Percentiles rank a stretch among this genome's conserved stretches.
Conservation (phyloP, 805 yeast genomes). For the Metschnikowia sp. region DNA sequence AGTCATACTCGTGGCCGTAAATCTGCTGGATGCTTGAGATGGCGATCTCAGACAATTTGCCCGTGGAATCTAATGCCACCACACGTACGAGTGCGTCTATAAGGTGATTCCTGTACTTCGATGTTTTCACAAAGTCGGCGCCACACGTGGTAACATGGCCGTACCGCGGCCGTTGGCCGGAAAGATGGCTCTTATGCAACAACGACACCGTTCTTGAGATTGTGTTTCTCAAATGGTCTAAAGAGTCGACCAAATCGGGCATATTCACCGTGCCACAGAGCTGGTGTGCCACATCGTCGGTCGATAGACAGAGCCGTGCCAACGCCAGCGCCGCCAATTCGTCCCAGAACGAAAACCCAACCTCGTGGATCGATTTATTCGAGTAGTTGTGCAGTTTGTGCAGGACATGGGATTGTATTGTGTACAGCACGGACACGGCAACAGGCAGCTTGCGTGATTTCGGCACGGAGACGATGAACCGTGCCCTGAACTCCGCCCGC, state of each 20-base stretch:
- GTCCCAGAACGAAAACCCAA: slow-evolving; percentile 44
- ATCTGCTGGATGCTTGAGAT: slow-evolving; percentile 30
- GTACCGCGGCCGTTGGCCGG: slow-evolving; percentile 41
- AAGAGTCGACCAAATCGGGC: slow-evolving; percentile 31
- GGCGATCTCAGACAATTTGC: slow-evolving; percentile 28
- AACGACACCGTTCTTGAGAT: slow-evolving; percentile 40
- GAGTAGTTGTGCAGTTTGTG: slow-evolving; percentile 11
- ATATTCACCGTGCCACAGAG: slow-evolving; percentile 54
- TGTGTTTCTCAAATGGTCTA: slow-evolving; percentile 23
- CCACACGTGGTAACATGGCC: slow-evolving; percentile 34
- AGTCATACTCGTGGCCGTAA: slow-evolving; percentile 17
- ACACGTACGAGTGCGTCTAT: slow-evolving; percentile 48
- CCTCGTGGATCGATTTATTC: slow-evolving; percentile 16
- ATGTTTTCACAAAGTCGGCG: slow-evolving; percentile 25
- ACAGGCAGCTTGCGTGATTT: slow-evolving; percentile 6
- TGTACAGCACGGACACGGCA: slow-evolving; percentile 9
- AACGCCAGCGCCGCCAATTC: slow-evolving; percentile 59
- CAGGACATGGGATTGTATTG: slow-evolving; percentile 9
- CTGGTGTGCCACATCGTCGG: slow-evolving; percentile 53
- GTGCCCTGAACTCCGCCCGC: slow-evolving; percentile 71
- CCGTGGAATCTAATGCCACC: slow-evolving; percentile 37
- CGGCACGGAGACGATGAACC: slow-evolving; percentile 33
- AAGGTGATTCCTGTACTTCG: slow-evolving; percentile 47
- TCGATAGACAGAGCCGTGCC: slow-evolving; percentile 51
- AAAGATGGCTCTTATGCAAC: slow-evolving; percentile 45